Conservation (phyloP, 352 stramenopile species). For the Aphanomyces cochlioides region DNA sequence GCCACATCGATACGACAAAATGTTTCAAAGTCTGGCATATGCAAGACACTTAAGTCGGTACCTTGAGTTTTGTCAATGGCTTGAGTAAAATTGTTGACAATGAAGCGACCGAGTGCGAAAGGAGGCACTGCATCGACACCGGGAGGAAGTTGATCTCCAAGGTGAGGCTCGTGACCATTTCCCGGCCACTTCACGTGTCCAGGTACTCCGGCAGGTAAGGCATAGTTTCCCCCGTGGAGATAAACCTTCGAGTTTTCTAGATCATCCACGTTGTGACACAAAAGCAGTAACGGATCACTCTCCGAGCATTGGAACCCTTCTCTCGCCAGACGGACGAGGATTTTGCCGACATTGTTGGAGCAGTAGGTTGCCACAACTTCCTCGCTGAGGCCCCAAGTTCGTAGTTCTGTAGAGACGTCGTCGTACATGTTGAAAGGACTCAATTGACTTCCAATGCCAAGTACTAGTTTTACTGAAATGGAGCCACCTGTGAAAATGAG, state of each 20-base stretch:
- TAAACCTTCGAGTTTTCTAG: not conserved
- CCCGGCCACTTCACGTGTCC: not conserved
- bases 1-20: not conserved
- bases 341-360: slow-evolving; percentile 6
- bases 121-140: too few relatives aligned
- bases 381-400: not conserved
- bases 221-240: not conserved
- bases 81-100: too few relatives aligned
- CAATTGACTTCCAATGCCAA: too few relatives aligned
- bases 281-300: not conserved
- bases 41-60: not conserved
- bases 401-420: not conserved
- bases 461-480: too few relatives aligned
- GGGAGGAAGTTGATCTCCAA: too few relatives aligned
- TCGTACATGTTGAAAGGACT: too few relatives aligned
- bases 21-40: not conserved
- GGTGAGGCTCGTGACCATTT: not conserved
- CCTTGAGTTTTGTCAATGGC: too few relatives aligned
- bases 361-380: slow-evolving; percentile 1
- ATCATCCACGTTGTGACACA: not conserved
- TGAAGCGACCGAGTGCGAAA: too few relatives aligned
- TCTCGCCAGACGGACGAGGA: not conserved
- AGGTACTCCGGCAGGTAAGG: not conserved
- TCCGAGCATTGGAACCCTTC: slow-evolving; percentile 9
- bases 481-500: too few relatives aligned